Percentiles rank a stretch among this genome's conserved stretches.
These are phyloP conservation scores for Naganishia antarctica DNA, from an alignment of 768 basidiomycete species.

Conservation along the genomic window DNA sequence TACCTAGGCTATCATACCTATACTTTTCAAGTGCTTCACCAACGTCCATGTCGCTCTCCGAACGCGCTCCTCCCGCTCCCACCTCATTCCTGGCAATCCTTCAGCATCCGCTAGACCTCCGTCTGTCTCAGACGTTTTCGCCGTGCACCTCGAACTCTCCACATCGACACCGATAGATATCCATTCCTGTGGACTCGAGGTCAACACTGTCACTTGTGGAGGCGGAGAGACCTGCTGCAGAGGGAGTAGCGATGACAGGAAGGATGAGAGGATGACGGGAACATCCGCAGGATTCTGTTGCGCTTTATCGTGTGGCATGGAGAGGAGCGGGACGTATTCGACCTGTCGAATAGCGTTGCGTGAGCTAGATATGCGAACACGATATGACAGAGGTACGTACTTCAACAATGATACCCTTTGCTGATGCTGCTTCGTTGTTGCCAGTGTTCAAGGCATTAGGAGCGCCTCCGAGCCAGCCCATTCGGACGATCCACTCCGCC, in stretches of 20 bases:
- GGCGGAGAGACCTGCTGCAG: conserved; percentile 11
- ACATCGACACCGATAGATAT: conserved; percentile 1
- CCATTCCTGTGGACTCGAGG: conserved; percentile 12
- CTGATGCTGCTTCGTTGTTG: background rate
- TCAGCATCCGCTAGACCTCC: background rate
- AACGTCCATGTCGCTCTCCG: conserved; percentile 5
- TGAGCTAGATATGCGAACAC: background rate
- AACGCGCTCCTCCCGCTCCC: conserved; percentile 12
- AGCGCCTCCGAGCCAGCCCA: conserved; percentile 11
- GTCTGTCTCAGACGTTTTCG: background rate
- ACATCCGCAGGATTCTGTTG: background rate
- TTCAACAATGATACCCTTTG: conserved; percentile 15
- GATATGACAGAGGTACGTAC: background rate
- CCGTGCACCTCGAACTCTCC: background rate
- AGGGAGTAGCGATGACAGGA: conserved; percentile 1
- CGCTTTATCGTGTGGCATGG: conserved; percentile 5
- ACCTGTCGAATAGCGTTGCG: background rate
- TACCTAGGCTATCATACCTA: conserved; percentile 6
- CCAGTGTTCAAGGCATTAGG: background rate
- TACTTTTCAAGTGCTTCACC: conserved; percentile 15
- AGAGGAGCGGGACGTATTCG: conserved; percentile 2
- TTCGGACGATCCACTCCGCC: conserved; percentile 10
- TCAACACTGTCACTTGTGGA: conserved; percentile 9
- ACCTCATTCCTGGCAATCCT: conserved; percentile 1
- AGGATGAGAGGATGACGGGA: conserved; percentile 8